phyloP scores from a whole-genome alignment of 2,329 filamentous ascomycete species.

The Ceratocystis cacaofunesta region DNA sequence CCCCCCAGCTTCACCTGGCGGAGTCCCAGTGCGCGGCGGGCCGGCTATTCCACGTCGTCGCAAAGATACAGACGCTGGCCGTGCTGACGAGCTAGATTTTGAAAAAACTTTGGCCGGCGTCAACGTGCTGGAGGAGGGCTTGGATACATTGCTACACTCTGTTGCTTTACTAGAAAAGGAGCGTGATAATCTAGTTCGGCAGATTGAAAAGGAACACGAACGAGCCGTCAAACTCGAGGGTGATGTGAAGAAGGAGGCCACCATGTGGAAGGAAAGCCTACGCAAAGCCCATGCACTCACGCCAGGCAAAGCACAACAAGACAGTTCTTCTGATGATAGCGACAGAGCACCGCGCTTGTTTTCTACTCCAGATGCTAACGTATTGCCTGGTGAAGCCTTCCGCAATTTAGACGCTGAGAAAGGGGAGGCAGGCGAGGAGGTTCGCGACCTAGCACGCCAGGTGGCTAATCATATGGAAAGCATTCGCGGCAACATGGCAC shows the following conservation, averaged over 20 bases:
- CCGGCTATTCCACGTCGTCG: conserved; percentile 21
- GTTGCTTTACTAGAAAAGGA: conserved; percentile 46
- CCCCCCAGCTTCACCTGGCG: conserved; percentile 34
- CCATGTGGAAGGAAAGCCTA: conserved; percentile 34
- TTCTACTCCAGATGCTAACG: background rate
- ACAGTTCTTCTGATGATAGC: background rate
- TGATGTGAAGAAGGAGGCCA: conserved; percentile 41
- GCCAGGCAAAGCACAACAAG: background rate
- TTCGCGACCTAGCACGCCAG: conserved; percentile 23
- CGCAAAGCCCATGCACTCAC: conserved; percentile 26
- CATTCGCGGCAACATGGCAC: conserved; percentile 38
- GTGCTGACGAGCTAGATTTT: conserved; percentile 48
- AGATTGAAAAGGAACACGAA: conserved; percentile 41
- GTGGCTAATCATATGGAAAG: conserved; percentile 42
- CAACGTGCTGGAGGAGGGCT: conserved; percentile 38
- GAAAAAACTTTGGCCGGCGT: conserved; percentile 49
- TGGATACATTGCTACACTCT: conserved; percentile 48
- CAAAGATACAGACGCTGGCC: conserved; percentile 26
- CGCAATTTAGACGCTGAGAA: conserved; percentile 33
- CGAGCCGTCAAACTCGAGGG: conserved; percentile 35
- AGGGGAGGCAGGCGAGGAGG: conserved; percentile 15
- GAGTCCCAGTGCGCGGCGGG: conserved; percentile 5
- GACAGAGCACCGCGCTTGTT: background rate
- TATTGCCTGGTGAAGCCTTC: conserved; percentile 1
- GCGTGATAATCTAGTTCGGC: conserved; percentile 39